Evolutionary conservation across 2,329 filamentous ascomycete genomes (phyloP), one percentile per base, ranked within the genome.

Genomic region (Fusarium sp.): DNA sequence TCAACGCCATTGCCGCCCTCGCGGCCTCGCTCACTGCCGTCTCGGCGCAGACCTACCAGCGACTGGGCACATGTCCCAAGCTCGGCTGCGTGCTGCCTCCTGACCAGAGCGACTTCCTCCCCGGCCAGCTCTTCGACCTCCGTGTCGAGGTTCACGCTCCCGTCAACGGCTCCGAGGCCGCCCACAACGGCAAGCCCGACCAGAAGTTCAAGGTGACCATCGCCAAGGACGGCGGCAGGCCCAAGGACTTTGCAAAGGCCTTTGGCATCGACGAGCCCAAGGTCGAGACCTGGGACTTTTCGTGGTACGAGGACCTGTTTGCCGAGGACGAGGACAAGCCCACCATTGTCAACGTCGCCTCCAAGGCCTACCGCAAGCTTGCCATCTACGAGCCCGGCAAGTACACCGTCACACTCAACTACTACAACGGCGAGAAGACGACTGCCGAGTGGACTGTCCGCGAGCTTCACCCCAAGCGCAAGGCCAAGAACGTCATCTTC

Each of bases 271-370:
- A 88, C 3, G 93, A 96, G 80, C 92, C 94, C 22, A 83, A 90
- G 80, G 84, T 96, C 18, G 94, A 97, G 86, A 91, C 87, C 73
- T 97, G 94, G 94, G 89, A 91, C 74, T 96, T 96, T 80, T 88
- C 87, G n/a, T 96, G 93, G 93, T 96, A 89, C 79, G 94, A 96
- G 85, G 93, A 97, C 78, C 88, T 94, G 29, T 97, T 94, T 80
- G 94, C 94, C 31, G 85, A 91, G 79, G 93, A 95, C 77, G 90
- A 90, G 5, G 84, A 89, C 22, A 91, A 88, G 38, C 89, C 93
- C 6, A 93, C 92, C 1, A 79, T 94, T 22, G 94, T 97, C 83
- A 93, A 94, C 71, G 94, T 96, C 61, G 91, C 93, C 2, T 89
- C 93, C 72, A 96, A 95, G 84, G 91, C 90, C 34, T 96, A 94